phyloP scores from a whole-genome alignment of 2,329 filamentous ascomycete species.

The Shiraia sp. region DNA sequence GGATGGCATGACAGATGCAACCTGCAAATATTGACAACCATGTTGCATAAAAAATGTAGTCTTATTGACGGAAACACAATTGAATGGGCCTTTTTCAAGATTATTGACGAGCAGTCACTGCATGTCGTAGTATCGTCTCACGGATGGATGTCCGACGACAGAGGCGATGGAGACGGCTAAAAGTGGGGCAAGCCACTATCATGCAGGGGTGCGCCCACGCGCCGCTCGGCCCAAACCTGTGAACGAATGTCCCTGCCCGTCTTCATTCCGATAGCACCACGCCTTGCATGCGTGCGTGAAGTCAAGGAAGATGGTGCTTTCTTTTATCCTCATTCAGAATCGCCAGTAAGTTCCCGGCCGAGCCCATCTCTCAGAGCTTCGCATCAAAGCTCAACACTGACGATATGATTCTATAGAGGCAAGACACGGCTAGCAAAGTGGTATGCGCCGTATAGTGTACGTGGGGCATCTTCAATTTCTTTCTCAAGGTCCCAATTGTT shows the following conservation, averaged over 20 bases:
- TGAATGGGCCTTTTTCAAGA: too few relatives aligned
- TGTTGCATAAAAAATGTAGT: too few relatives aligned
- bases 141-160: too few relatives aligned
- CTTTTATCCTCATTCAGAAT: constrained; percentile 89
- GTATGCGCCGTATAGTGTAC: constrained; percentile 91
- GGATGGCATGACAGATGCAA: too few relatives aligned
- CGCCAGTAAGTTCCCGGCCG: constrained; percentile 65
- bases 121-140: too few relatives aligned
- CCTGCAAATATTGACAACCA: too few relatives aligned
- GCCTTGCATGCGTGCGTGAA: constrained; percentile 1
- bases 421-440: constrained; percentile 98
- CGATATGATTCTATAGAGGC: constrained; percentile 62
- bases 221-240: neutral
- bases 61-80: too few relatives aligned
- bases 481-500: constrained; percentile 10
- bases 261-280: neutral
- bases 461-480: constrained; percentile 21
- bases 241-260: neutral
- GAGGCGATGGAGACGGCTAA: neutral
- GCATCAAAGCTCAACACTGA: constrained; percentile 8
- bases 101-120: too few relatives aligned
- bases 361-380: constrained; percentile 1
- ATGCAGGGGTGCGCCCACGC: constrained; percentile 1
- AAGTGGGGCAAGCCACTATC: neutral
- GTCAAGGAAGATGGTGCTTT: constrained; percentile 63